phyloP scores from a whole-genome alignment of 176 grass and related monocot species.

The Cenchrus fungigraminus region DNA sequence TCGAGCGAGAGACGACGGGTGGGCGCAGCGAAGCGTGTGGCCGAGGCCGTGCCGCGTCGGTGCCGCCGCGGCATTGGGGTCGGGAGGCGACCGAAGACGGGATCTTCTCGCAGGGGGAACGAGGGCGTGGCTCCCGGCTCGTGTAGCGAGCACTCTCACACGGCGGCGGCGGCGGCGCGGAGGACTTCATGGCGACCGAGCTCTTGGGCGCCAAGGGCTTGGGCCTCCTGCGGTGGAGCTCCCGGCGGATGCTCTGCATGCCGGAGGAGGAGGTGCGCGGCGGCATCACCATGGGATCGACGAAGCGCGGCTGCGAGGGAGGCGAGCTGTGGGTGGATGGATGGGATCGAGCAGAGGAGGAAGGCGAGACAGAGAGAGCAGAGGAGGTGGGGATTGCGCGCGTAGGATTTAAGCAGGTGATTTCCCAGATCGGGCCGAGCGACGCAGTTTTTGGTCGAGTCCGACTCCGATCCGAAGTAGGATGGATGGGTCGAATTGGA shows the following conservation, averaged over 20 bases:
- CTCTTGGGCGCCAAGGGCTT: not conserved
- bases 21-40: not conserved
- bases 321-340: not conserved
- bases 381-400: not conserved
- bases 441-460: not conserved
- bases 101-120: not conserved
- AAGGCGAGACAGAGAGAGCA: not conserved
- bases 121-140: not conserved
- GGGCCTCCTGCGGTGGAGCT: constrained; percentile 4
- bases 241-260: not conserved
- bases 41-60: not conserved
- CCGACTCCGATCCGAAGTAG: not conserved
- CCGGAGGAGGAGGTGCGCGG: not conserved
- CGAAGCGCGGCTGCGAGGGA: no score
- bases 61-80: not conserved
- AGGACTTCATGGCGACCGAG: not conserved
- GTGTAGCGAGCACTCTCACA: not conserved
- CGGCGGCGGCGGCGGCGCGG: not conserved
- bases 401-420: not conserved
- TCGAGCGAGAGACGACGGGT: no score
- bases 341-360: not conserved
- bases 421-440: not conserved
- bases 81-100: not conserved
- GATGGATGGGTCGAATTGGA: not conserved
- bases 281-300: no score